Base-by-base conservation (phyloP, 1,284 basidiomycete genomes). In the Marasmius oreades region DNA sequence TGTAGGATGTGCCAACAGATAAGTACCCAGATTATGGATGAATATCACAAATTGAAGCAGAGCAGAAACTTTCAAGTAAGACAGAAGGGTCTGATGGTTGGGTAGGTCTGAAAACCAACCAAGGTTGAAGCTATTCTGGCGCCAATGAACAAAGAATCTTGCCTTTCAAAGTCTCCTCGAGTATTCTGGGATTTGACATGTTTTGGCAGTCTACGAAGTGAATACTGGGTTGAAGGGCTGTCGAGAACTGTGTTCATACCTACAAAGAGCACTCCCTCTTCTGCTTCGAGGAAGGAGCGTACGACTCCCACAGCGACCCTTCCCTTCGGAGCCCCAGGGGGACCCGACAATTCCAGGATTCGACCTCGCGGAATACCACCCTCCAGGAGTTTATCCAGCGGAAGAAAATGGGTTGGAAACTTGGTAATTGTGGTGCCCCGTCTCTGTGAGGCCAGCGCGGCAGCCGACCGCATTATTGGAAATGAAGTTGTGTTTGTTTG, bases 311-410 rank as follows among this genome's bases (percentile, higher is more conserved):
- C 66, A 2, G 79, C 78, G 2, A 88, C 62, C 2, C 63, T 63
- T 58, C 86, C 85, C 63, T 87, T 90, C 11, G 79, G 77, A 48
- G 79, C 78, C 43, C 88, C 88, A 1, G 88, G 88, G 36, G 88
- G 85, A 0, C 88, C 88, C 46, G 85, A 87, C 63, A 90, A 71
- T 70, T 90, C 88, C 34, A 90, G 72, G 58, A 89, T 75, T 59
- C 79, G 75, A 10, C 86, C 85, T 58, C 73, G 74, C 51, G 71
- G 70, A 50, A 90, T 67, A 12, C 88, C 88, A 39, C 85, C 86
- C 36, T 70, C 76, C 7, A 90, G 73, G 3, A 89, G 66, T 24
- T 68, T 68, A 61, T 90, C 85, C 20, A 88, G 68, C 22, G 80
- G 74, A 2, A 66, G 57, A 63, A 77, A 82, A n/a, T 68, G 70